Evolutionary conservation across 129 eudicot species (phyloP), one percentile per base, ranked within the genome.

Genomic region (Tanacetum coccineum): DNA sequence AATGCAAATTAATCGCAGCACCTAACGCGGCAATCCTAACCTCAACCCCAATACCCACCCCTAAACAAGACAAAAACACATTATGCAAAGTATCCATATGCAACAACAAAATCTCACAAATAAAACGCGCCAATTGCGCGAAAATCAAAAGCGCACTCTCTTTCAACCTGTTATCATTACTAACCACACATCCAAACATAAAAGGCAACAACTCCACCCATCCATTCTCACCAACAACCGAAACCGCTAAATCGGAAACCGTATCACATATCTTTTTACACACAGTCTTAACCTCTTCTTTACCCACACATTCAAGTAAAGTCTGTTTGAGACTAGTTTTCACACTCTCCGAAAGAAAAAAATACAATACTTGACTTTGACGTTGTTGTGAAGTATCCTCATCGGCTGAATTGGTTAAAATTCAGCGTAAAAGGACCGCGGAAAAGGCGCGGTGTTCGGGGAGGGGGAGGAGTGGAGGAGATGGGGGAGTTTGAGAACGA

Each of bases 161-260:
- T 64, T 81, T 85, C 3, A 82, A 70, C 47, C 82, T 75, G 3
- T 79, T 28, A 9, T 75, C 70, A 1, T 79, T 85, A 0, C 94
- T 84, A 12, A 83, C 84, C 2, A 94, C 97, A 64, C 93, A 94
- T 32, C 84, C 85, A 46, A 94, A 94, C 90, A 94, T 87, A 63
- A 94, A 89, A 0, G 99, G 99, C 47, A 94, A 59, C 9, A 94
- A 67, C 46, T 94, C 97, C 45, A 88, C 93, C 99, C 99, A 94
- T 2, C 77, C 80, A 25, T 85, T 85, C 4, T 94, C 94, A 0
- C n/a, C 87, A 6, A 89, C 46, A 51, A 89, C 75, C 45, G 81
- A 70, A 4, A 94, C 80, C 0, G 95, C 95, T 4, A 94, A 86
- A 55, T 94, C 99, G 0, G 99, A 89, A 6, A 89, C 69, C 6